Percentiles rank a stretch among this genome's conserved stretches.
These are phyloP conservation scores for Talaromyces proteolyticus DNA, from an alignment of 495 filamentous ascomycete species.

Conservation along the genomic window DNA sequence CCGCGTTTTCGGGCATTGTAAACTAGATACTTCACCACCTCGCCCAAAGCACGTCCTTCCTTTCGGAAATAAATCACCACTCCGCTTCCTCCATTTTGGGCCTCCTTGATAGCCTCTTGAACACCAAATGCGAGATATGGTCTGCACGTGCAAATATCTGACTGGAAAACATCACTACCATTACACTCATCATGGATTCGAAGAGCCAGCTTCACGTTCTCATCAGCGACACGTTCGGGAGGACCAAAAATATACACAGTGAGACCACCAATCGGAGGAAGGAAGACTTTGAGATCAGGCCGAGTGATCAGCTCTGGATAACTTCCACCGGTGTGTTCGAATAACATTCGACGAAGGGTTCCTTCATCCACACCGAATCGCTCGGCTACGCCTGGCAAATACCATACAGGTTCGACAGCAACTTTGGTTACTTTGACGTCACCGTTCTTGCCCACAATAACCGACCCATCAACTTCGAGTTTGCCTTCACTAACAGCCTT, in stretches of 20 bases:
- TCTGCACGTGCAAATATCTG: slow-evolving; percentile 96
- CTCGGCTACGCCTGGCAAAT: slow-evolving; percentile 90
- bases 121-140: slow-evolving; percentile 97
- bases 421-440: slow-evolving; percentile 96
- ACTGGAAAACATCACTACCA: slow-evolving; percentile 96
- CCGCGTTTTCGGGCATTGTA: slow-evolving; percentile 89
- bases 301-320: slow-evolving; percentile 92
- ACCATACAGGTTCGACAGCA: slow-evolving; percentile 94
- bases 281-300: slow-evolving; percentile 88
- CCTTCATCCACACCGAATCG: slow-evolving; percentile 94
- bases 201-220: slow-evolving; percentile 75
- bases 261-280: slow-evolving; percentile 92
- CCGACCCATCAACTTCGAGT: slow-evolving; percentile 81
- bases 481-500: slow-evolving; percentile 75
- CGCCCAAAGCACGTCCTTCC: slow-evolving; percentile 91
- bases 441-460: slow-evolving; percentile 75
- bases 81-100: slow-evolving; percentile 88
- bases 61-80: slow-evolving; percentile 99
- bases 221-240: slow-evolving; percentile 85
- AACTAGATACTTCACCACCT: slow-evolving; percentile 95
- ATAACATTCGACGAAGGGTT: slow-evolving; percentile 75
- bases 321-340: slow-evolving; percentile 91
- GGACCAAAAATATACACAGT: slow-evolving; percentile 98
- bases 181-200: slow-evolving; percentile 98
- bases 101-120: slow-evolving; percentile 93